Conservation (phyloP, 768 basidiomycete genomes). For the Chalciporus sphaerocephalus region DNA sequence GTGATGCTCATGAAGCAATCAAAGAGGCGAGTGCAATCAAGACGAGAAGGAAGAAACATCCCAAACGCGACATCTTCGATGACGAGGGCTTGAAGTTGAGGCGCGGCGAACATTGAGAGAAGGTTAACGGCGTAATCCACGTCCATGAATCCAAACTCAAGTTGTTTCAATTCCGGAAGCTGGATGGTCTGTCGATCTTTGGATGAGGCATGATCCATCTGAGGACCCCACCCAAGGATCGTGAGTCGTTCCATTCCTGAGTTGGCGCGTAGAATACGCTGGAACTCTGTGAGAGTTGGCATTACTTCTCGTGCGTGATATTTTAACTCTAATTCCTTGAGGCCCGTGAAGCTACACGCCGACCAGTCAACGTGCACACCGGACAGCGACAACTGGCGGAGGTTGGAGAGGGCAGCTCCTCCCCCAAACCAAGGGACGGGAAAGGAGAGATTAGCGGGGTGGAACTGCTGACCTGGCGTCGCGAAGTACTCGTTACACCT, state of each 20-base stretch:
- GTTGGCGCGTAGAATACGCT: constrained; percentile 39
- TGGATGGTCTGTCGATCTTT: constrained; percentile 15
- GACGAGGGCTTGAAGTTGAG: constrained; percentile 34
- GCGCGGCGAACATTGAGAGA: constrained; percentile 37
- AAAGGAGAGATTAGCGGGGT: constrained; percentile 36
- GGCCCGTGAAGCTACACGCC: constrained; percentile 36
- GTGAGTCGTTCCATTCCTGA: constrained; percentile 37
- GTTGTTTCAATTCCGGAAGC: constrained; percentile 30
- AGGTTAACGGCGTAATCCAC: constrained; percentile 36
- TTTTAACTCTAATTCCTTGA: constrained; percentile 48
- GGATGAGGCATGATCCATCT: constrained; percentile 15
- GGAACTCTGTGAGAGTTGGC: constrained; percentile 47
- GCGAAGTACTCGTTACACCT: constrained; percentile 60
- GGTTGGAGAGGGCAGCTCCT: constrained; percentile 28
- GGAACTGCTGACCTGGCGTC: constrained; percentile 40
- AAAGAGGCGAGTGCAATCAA: constrained; percentile 38
- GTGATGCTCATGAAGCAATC: constrained; percentile 27
- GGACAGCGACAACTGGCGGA: constrained; percentile 44
- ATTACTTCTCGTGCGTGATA: constrained; percentile 56
- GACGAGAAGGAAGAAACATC: constrained; percentile 31
- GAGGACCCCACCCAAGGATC: constrained; percentile 54
- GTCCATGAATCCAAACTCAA: constrained; percentile 45
- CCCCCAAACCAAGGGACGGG: constrained; percentile 42
- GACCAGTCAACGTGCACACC: constrained; percentile 60
- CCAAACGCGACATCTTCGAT: constrained; percentile 46